Percentiles rank a stretch among this genome's conserved stretches.
phyloP scores from a whole-genome alignment of 164 flowering plant species.

The Magnolia officinalis region DNA sequence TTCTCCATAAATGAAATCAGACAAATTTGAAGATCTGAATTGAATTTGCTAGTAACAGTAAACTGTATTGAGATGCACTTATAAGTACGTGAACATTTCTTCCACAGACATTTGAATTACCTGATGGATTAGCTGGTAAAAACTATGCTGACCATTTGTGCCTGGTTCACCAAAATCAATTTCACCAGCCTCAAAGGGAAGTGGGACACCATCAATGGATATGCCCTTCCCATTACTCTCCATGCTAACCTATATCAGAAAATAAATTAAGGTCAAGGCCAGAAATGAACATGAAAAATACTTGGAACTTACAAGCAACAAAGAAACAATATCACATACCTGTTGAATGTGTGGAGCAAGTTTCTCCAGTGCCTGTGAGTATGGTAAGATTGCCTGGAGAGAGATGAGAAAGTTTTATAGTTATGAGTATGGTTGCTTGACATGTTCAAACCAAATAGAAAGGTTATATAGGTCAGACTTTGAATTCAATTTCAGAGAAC shows the following conservation, averaged over 20 bases:
- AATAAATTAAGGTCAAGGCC: slow-evolving; percentile 1
- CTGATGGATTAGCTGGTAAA: slow-evolving; percentile 98
- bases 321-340: slow-evolving; percentile 32
- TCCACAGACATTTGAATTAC: slow-evolving; percentile 23
- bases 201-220: slow-evolving; percentile 87
- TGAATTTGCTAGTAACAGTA: neutral
- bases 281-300: neutral
- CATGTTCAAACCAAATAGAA: neutral
- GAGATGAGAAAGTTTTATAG: slow-evolving; percentile 1
- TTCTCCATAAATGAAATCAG: too few species aligned
- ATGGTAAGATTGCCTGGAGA: slow-evolving; percentile 90
- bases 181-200: slow-evolving; percentile 93
- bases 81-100: neutral
- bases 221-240: slow-evolving; percentile 99
- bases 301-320: neutral
- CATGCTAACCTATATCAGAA: slow-evolving; percentile 83
- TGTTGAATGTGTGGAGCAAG: slow-evolving; percentile 97
- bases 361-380: slow-evolving; percentile 90
- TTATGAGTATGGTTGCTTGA: neutral
- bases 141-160: slow-evolving; percentile 98
- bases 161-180: slow-evolving; percentile 99
- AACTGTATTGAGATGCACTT: neutral
- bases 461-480: neutral
- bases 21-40: too few species aligned
- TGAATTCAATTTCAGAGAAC: neutral